Conservation (phyloP, 2,329 filamentous ascomycete species). For the Pseudogymnoascus sp. region DNA sequence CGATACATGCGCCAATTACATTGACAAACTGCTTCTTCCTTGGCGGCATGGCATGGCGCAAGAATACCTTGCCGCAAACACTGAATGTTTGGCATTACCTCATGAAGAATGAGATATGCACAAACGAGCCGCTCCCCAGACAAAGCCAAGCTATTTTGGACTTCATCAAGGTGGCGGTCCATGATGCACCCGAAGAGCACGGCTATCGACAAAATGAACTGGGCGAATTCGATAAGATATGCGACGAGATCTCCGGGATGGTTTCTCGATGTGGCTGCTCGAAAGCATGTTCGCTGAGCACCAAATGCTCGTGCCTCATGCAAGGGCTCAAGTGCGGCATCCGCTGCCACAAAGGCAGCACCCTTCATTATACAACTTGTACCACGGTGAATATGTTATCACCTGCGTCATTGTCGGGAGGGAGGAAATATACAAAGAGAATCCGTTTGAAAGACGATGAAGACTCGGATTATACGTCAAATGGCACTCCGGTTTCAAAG, state of each 20-base stretch:
- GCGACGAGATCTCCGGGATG: neutral
- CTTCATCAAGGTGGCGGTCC: neutral
- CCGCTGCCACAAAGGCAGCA: neutral
- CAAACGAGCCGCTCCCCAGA: constrained; percentile 10
- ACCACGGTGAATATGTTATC: neutral
- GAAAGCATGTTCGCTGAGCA: neutral
- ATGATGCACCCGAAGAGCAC: constrained; percentile 2
- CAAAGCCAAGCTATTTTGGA: constrained; percentile 8
- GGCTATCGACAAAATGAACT: neutral
- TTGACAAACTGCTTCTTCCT: constrained; percentile 10
- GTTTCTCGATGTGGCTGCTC: neutral
- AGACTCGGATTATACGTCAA: constrained; percentile 4
- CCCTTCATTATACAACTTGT: neutral
- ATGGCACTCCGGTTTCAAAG: neutral
- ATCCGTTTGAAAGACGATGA: neutral
- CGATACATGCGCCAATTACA: constrained; percentile 12
- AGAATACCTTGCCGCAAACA: neutral
- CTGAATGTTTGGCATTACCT: constrained; percentile 9
- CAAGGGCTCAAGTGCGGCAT: neutral
- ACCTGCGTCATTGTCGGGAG: neutral
- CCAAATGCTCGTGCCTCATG: constrained; percentile 1
- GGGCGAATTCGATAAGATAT: neutral
- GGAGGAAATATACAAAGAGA: neutral
- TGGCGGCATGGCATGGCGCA: constrained; percentile 11
- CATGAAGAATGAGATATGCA: constrained; percentile 8